Evolutionary conservation across 352 stramenopile species (phyloP).

Genomic region (Lagenidium giganteum): DNA sequence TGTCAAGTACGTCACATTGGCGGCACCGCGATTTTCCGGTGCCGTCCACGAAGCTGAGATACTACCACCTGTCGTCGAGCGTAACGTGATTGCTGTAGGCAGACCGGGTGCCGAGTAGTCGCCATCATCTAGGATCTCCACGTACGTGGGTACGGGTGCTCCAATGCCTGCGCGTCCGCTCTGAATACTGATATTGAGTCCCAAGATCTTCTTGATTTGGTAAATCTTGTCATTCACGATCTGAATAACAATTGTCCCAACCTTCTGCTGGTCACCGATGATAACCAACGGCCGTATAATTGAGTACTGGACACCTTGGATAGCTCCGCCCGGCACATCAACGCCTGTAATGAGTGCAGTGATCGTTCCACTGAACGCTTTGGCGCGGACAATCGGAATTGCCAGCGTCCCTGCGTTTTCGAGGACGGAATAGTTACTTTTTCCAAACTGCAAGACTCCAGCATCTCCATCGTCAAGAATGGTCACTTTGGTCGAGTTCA

Average conservation of each 20-base stretch:
- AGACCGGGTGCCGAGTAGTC: conserved; percentile 33
- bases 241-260: conserved; percentile 11
- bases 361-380: conserved; percentile 22
- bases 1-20: conserved; percentile 19
- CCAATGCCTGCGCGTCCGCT: conserved; percentile 24
- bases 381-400: conserved; percentile 19
- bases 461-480: conserved; percentile 49
- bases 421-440: conserved; percentile 15
- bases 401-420: conserved; percentile 19
- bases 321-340: conserved; percentile 3
- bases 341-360: conserved; percentile 15
- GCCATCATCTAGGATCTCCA: conserved; percentile 49
- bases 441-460: conserved; percentile 28
- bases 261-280: conserved; percentile 20
- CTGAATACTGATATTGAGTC: conserved; percentile 17
- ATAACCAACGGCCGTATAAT: conserved; percentile 9
- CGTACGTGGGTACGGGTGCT: not conserved
- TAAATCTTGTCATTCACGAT: conserved; percentile 42
- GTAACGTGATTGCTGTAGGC: conserved; percentile 10
- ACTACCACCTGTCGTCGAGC: conserved; percentile 21
- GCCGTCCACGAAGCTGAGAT: conserved; percentile 24
- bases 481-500: conserved; percentile 15
- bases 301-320: conserved; percentile 26
- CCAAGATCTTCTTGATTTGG: conserved; percentile 34
- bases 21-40: conserved; percentile 25